A percentile compares a stretch with the other conserved stretches of the same genome.
These are phyloP conservation scores for Breviolum minutum DNA, from an alignment of 73 alveolate species.

Conservation along the genomic window DNA sequence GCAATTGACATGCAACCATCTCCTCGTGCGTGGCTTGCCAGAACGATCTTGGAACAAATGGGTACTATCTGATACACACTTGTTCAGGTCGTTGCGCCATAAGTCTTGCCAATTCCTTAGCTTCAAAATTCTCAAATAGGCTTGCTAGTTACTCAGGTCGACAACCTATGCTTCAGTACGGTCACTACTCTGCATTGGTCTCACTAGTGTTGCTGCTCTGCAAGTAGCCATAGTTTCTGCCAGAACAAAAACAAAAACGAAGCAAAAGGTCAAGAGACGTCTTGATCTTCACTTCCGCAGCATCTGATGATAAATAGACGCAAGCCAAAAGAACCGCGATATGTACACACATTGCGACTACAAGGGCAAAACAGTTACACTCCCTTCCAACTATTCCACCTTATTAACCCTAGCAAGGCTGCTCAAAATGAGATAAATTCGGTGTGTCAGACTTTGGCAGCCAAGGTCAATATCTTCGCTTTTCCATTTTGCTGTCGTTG, in stretches of 20 bases:
- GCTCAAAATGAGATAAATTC: too few relatives aligned
- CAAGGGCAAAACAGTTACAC: too few relatives aligned
- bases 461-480: too few relatives aligned
- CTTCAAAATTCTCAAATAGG: background rate
- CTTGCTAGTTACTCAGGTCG: background rate
- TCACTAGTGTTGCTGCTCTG: too few relatives aligned
- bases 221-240: too few relatives aligned
- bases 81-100: slow-evolving; percentile 53
- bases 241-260: too few relatives aligned
- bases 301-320: background rate
- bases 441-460: too few relatives aligned
- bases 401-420: too few relatives aligned
- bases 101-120: slow-evolving; percentile 77
- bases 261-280: background rate
- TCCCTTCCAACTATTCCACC: too few relatives aligned
- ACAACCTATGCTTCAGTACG: background rate
- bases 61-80: slow-evolving; percentile 16
- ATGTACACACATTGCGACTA: background rate
- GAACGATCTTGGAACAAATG: background rate
- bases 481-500: too few relatives aligned
- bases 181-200: too few relatives aligned
- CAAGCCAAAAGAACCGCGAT: background rate
- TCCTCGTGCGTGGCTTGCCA: slow-evolving; percentile 81
- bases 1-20: background rate
- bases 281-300: background rate